Evolutionary conservation across 805 yeast species (phyloP).

Genomic region (Tetrapisispora namnaoensis): DNA sequence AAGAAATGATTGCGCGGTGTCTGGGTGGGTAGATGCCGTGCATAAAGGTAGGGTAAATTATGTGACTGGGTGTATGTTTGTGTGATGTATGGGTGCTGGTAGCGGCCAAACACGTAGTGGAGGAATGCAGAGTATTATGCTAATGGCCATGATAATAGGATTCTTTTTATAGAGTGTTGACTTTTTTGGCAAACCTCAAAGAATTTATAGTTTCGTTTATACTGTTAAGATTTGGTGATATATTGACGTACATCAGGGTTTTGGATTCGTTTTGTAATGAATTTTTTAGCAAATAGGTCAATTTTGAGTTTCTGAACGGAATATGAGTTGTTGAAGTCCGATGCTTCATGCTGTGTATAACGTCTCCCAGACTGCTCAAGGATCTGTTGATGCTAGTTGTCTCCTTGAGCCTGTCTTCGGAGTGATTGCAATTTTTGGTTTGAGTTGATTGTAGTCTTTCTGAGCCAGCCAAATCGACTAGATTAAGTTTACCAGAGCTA

Average conservation of each 20-base stretch:
- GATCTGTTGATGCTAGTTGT: constrained; percentile 86
- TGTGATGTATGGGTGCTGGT: neutral
- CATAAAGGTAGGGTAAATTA: no score
- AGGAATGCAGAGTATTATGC: no score
- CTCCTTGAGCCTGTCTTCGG: constrained; percentile 81
- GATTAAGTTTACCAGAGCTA: constrained; percentile 54
- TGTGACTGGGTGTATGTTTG: neutral
- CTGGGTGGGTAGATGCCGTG: neutral
- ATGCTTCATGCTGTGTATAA: constrained; percentile 49
- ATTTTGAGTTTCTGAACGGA: constrained; percentile 89
- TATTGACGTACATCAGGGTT: constrained; percentile 89
- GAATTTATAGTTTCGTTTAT: constrained; percentile 75
- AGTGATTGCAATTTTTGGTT: constrained; percentile 64
- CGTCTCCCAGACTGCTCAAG: constrained; percentile 81
- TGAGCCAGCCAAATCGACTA: constrained; percentile 91
- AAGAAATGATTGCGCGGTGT: neutral
- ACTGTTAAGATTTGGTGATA: constrained; percentile 56
- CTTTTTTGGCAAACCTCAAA: constrained; percentile 80
- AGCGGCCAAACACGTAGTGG: no score
- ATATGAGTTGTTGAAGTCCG: constrained; percentile 39
- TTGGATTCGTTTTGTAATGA: constrained; percentile 81
- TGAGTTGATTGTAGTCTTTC: constrained; percentile 76
- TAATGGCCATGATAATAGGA: no score
- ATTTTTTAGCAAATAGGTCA: constrained; percentile 76
- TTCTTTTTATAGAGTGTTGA: constrained; percentile 24